Conservation (phyloP, 179 eudicot genomes). For the Silene noctiflora region DNA sequence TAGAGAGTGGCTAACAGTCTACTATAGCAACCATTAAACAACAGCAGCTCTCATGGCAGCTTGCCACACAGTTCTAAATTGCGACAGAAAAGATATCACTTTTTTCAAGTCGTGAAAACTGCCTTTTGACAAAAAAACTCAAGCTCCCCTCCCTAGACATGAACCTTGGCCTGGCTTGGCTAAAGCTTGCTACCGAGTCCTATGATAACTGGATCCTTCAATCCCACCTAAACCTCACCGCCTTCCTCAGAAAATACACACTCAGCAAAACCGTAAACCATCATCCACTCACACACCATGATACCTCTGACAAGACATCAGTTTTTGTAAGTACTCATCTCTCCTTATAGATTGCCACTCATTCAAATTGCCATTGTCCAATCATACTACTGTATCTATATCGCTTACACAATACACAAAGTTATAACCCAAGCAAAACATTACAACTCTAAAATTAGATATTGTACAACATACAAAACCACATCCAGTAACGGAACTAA, state of each 20-base stretch:
- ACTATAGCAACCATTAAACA: not conserved
- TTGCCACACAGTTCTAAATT: not conserved
- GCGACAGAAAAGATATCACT: not conserved
- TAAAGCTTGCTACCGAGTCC: not conserved
- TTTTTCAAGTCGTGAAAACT: not conserved
- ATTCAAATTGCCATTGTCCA: not conserved
- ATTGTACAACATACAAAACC: constrained; percentile 1
- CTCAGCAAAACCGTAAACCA: not conserved
- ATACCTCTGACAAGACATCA: not conserved
- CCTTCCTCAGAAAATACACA: not conserved
- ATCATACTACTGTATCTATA: not conserved
- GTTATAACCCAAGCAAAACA: not conserved
- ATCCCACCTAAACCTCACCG: not conserved
- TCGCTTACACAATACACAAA: not conserved
- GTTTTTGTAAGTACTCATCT: not conserved
- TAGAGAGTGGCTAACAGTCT: not conserved
- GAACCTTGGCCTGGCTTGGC: not conserved
- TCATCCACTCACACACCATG: constrained; percentile 6
- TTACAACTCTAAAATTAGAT: not conserved
- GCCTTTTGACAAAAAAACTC: not conserved
- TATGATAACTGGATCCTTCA: not conserved
- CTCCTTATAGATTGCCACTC: not conserved
- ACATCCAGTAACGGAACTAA: not conserved
- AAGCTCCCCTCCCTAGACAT: not conserved
- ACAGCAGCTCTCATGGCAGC: no score